Conservation (phyloP, 2,329 filamentous ascomycete genomes). For the Neurospora crassa region DNA sequence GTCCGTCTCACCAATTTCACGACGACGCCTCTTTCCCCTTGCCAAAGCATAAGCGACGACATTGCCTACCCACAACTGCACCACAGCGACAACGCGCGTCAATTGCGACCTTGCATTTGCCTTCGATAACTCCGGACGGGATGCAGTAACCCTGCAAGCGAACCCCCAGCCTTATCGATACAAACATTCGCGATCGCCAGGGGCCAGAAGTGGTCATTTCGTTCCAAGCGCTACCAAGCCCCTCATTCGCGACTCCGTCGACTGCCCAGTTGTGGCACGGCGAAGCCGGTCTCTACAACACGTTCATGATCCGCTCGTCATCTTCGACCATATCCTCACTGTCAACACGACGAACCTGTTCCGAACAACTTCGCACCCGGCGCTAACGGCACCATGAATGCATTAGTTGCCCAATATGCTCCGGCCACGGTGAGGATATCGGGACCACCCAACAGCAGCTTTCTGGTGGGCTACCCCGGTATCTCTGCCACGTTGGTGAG, state of each 20-base stretch:
- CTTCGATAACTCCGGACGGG: neutral
- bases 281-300: slow-evolving; percentile 15
- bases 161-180: slow-evolving; percentile 5
- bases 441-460: slow-evolving; percentile 93
- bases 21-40: neutral
- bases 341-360: slow-evolving; percentile 4
- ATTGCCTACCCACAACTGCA: neutral
- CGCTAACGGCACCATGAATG: slow-evolving; percentile 18
- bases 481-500: slow-evolving; percentile 94
- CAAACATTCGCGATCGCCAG: slow-evolving; percentile 1
- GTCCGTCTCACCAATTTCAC: neutral
- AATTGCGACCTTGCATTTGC: neutral
- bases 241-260: slow-evolving; percentile 3
- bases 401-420: slow-evolving; percentile 8
- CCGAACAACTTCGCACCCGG: slow-evolving; percentile 5
- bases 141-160: neutral
- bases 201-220: neutral
- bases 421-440: slow-evolving; percentile 74
- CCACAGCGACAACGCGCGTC: neutral
- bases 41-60: neutral
- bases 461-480: slow-evolving; percentile 92
- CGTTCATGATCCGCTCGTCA: slow-evolving; percentile 17
- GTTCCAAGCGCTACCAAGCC: slow-evolving; percentile 2
- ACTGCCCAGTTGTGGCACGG: slow-evolving; percentile 15
- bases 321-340: slow-evolving; percentile 1